Percentiles rank a stretch among this genome's conserved stretches.
phyloP scores from a whole-genome alignment of 1,139 yeast genomes.

The Candida buenavistaensis region DNA sequence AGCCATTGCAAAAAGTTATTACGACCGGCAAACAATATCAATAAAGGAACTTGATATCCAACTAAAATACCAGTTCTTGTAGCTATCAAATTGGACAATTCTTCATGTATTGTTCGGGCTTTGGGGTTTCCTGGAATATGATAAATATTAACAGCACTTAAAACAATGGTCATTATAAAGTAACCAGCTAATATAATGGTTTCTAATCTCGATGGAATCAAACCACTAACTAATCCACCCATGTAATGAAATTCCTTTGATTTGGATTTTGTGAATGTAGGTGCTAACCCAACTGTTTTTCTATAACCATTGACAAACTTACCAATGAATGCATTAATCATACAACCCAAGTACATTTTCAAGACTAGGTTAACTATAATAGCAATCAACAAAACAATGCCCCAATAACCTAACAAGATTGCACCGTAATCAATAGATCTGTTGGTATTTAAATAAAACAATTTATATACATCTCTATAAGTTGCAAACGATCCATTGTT shows the following conservation, averaged over 20 bases:
- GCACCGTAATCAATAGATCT: slow-evolving; percentile 48
- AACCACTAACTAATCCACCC: slow-evolving; percentile 18
- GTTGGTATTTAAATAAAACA: slow-evolving; percentile 12
- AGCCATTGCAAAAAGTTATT: slow-evolving; percentile 33
- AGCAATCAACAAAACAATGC: slow-evolving; percentile 39
- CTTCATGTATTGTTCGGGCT: slow-evolving; percentile 14
- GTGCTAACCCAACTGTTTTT: slow-evolving; percentile 30
- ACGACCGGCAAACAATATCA: slow-evolving; percentile 32
- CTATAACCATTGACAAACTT: slow-evolving; percentile 19
- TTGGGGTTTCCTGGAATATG: slow-evolving; percentile 23
- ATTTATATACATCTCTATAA: slow-evolving; percentile 6
- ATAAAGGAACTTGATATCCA: slow-evolving; percentile 24
- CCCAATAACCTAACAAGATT: slow-evolving; percentile 51
- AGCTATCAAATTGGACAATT: slow-evolving; percentile 19
- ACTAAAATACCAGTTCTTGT: slow-evolving; percentile 32
- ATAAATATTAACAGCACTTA: slow-evolving; percentile 24
- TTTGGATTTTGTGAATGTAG: slow-evolving; percentile 24
- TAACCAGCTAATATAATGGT: slow-evolving; percentile 35
- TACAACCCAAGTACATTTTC: slow-evolving; percentile 33
- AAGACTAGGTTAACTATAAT: slow-evolving; percentile 38
- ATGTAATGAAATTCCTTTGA: slow-evolving; percentile 15
- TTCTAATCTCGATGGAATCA: slow-evolving; percentile 29
- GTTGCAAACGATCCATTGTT: slow-evolving; percentile 5
- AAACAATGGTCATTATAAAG: slow-evolving; percentile 44
- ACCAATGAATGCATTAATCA: slow-evolving; percentile 15